Evolutionary conservation across 306 rosid species (phyloP).

Genomic region (Elaeagnus macrophylla): DNA sequence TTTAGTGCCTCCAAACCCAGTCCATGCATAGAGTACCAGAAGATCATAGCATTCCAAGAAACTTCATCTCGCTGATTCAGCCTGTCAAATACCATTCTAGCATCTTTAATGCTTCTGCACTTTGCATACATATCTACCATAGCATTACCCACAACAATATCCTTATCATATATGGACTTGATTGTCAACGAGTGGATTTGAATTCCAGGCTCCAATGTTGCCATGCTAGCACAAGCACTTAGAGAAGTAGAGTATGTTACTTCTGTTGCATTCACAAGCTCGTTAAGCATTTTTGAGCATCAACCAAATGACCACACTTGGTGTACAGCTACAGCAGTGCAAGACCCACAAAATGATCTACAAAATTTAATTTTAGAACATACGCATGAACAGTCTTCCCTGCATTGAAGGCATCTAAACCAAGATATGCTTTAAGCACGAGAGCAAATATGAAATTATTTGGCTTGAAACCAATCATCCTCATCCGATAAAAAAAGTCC

Average conservation of each 20-base stretch:
- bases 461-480: conserved; percentile 35
- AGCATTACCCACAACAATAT: conserved; percentile 36
- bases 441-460: conserved; percentile 40
- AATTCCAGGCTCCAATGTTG: conserved; percentile 34
- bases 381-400: conserved; percentile 35
- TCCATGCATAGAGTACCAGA: conserved; percentile 39
- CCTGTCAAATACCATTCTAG: conserved; percentile 32
- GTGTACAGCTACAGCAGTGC: conserved; percentile 42
- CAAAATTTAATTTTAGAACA: conserved; percentile 30
- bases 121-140: conserved; percentile 49
- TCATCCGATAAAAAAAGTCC: conserved; percentile 31
- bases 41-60: conserved; percentile 47
- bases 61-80: conserved; percentile 30
- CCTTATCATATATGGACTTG: conserved; percentile 31
- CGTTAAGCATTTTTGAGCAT: conserved; percentile 34
- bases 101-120: conserved; percentile 37
- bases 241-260: conserved; percentile 46
- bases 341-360: conserved; percentile 39
- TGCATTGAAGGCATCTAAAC: conserved; percentile 21
- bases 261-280: conserved; percentile 31
- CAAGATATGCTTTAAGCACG: conserved; percentile 38
- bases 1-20: conserved; percentile 34
- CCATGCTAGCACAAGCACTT: conserved; percentile 37
- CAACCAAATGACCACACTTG: conserved; percentile 19
- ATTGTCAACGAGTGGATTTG: conserved; percentile 41